Evolutionary conservation across 176 grass and related monocot genomes (phyloP), one percentile per base, ranked within the genome.

Genomic region (Eleusine coracana): DNA sequence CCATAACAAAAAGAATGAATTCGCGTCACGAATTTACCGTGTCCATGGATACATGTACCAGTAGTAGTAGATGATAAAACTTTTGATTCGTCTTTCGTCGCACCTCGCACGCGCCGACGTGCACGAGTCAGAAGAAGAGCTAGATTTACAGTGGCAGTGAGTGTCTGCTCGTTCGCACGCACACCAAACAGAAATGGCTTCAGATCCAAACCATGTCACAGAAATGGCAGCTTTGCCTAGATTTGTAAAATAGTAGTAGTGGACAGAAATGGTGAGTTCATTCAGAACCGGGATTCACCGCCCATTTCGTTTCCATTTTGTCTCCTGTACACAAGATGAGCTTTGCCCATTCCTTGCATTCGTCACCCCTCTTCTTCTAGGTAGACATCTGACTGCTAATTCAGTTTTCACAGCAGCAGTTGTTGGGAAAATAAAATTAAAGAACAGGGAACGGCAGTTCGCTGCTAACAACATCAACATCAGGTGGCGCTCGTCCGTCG

Each of bases 291-390:
- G 21, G n/a, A 34, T 46, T 74, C 59, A 42, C 46, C 25, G 4
- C 3, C 15, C n/a, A 10, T 44, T 52, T 73, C 23, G 0, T 62
- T 71, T 85, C 18, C 70, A 54, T 59, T 61, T 60, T 7, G 6
- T 68, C 73, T 46, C 48, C 60, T 80, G 77, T 86, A 86, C 59
- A 73, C 5, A 38, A 41, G 67, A 38, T 20, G 41, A 15, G 56
- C 70, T 52, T 49, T 68, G 71, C 82, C 25, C 48, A 34, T 7
- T 21, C 63, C 17, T 55, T 66, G 28, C 42, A 3, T 46, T 46
- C 44, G 44, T 46, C 10, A 46, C 44, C 23, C 34, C 28, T 50
- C 18, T 38, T 20, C 37, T 13, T n/a, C n/a, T n/a, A 63, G 6
- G 6, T 1, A 21, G 21, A 21, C 23, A 10, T 23, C 56, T 59